Percentiles rank a stretch among this genome's conserved stretches.
Conservation (phyloP, 2,329 filamentous ascomycete species). For the Sarocladiaceae sp. region DNA sequence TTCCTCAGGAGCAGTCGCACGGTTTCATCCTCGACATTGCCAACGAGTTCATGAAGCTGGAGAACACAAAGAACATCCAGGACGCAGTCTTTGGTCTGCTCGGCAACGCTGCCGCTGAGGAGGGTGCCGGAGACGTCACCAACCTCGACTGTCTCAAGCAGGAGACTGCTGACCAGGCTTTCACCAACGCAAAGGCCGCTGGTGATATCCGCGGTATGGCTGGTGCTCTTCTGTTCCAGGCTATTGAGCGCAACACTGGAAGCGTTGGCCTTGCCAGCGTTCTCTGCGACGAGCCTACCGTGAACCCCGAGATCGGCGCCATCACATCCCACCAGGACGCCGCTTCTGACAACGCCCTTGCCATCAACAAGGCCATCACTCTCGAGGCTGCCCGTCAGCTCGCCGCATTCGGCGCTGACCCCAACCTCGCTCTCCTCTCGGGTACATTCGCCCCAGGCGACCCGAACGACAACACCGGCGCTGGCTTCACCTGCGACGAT, state of each 20-base stretch:
- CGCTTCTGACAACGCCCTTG: constrained; percentile 49
- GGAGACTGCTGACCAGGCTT: constrained; percentile 50
- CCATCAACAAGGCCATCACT: constrained; percentile 54
- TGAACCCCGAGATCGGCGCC: constrained; percentile 60
- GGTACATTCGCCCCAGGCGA: constrained; percentile 59
- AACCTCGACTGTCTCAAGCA: constrained; percentile 40
- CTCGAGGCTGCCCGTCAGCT: constrained; percentile 55
- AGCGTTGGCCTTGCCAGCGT: constrained; percentile 31
- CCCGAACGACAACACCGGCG: constrained; percentile 25
- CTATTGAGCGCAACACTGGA: constrained; percentile 45
- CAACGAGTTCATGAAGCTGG: constrained; percentile 35
- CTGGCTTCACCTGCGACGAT: constrained; percentile 39
- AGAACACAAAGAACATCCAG: constrained; percentile 46
- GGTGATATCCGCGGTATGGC: constrained; percentile 48
- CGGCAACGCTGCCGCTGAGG: constrained; percentile 36
- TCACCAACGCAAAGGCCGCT: constrained; percentile 51
- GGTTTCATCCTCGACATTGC: constrained; percentile 40
- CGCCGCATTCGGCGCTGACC: constrained; percentile 54
- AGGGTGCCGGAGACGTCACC: constrained; percentile 32
- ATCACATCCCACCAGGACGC: constrained; percentile 63
- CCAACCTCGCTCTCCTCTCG: constrained; percentile 51
- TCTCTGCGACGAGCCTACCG: constrained; percentile 49
- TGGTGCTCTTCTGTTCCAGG: constrained; percentile 46
- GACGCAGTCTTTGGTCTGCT: constrained; percentile 45
- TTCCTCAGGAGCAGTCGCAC: constrained; percentile 53